Conservation (phyloP, 2,329 filamentous ascomycete species). For the Fusarium redolens region DNA sequence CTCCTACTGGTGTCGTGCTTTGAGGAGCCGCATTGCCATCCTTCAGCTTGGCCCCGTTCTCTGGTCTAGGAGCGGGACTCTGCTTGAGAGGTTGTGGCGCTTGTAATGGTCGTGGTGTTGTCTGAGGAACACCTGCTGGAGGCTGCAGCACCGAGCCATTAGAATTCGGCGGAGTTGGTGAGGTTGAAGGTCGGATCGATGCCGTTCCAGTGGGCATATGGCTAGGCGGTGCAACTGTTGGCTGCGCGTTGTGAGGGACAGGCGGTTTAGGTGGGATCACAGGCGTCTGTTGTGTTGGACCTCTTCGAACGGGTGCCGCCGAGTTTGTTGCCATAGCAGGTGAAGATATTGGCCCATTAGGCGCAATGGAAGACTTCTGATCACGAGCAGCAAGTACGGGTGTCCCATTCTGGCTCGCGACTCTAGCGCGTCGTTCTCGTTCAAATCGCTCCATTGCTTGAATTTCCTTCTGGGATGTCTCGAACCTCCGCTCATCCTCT, state of each 20-base stretch:
- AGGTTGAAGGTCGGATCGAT: constrained; percentile 44
- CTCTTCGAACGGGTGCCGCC: constrained; percentile 43
- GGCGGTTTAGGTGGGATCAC: constrained; percentile 52
- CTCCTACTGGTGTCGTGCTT: constrained; percentile 38
- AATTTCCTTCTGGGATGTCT: constrained; percentile 74
- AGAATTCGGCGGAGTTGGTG: constrained; percentile 47
- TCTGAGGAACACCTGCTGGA: constrained; percentile 49
- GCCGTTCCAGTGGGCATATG: constrained; percentile 46
- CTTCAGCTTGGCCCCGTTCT: constrained; percentile 47
- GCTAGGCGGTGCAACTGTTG: constrained; percentile 45
- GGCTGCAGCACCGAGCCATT: constrained; percentile 52
- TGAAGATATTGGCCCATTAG: constrained; percentile 43
- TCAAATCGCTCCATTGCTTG: constrained; percentile 69
- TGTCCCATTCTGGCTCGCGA: constrained; percentile 51
- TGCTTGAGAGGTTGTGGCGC: constrained; percentile 48
- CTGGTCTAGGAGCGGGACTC: constrained; percentile 50
- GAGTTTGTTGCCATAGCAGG: constrained; percentile 34
- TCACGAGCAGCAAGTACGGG: constrained; percentile 50
- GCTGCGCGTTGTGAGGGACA: constrained; percentile 31
- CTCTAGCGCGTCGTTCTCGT: constrained; percentile 52
- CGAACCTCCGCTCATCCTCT: constrained; percentile 77
- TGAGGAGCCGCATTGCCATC: constrained; percentile 42
- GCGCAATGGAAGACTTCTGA: constrained; percentile 40
- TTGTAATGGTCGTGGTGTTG: constrained; percentile 49
- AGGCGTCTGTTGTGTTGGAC: constrained; percentile 48